A percentile compares a stretch with the other conserved stretches of the same genome.
These are phyloP conservation scores for Actinomucor elegans DNA, from an alignment of 371 early-diverging fungal species.

Conservation along the genomic window DNA sequence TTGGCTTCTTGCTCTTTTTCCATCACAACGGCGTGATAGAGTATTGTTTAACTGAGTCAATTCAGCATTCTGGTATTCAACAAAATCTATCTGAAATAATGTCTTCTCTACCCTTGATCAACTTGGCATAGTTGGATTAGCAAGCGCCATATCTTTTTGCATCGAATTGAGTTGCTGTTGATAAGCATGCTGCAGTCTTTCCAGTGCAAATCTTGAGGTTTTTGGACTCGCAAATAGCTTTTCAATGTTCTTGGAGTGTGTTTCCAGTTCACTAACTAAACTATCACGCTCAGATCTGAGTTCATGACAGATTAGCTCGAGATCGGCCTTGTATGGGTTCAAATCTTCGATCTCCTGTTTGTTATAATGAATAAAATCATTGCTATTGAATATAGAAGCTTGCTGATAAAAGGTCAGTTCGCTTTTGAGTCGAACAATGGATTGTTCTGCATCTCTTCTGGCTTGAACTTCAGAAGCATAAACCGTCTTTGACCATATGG, in stretches of 20 bases:
- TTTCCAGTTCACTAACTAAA: slow-evolving; percentile 23
- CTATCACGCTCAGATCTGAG: slow-evolving; percentile 29
- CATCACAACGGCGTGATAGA: slow-evolving; percentile 47
- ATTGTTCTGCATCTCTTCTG: slow-evolving; percentile 36
- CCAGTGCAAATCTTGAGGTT: slow-evolving; percentile 24
- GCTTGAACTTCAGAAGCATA: slow-evolving; percentile 41
- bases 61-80: slow-evolving; percentile 61
- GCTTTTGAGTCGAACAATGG: slow-evolving; percentile 27
- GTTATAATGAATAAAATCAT: slow-evolving; percentile 16
- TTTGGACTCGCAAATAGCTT: slow-evolving; percentile 16
- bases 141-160: slow-evolving; percentile 26
- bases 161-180: slow-evolving; percentile 39
- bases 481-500: slow-evolving; percentile 41
- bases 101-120: slow-evolving; percentile 33
- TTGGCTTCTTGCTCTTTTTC: slow-evolving; percentile 49
- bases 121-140: slow-evolving; percentile 16
- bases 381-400: slow-evolving; percentile 16
- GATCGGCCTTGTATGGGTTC: slow-evolving; percentile 13
- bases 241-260: slow-evolving; percentile 13
- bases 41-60: slow-evolving; percentile 58
- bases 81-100: slow-evolving; percentile 56
- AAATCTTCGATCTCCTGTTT: slow-evolving; percentile 35
- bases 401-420: slow-evolving; percentile 41
- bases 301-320: slow-evolving; percentile 32
- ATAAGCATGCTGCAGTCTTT: slow-evolving; percentile 27